These are phyloP conservation scores for Claviceps sp. DNA, from an alignment of 2,329 filamentous ascomycete species.

Conservation along the genomic window DNA sequence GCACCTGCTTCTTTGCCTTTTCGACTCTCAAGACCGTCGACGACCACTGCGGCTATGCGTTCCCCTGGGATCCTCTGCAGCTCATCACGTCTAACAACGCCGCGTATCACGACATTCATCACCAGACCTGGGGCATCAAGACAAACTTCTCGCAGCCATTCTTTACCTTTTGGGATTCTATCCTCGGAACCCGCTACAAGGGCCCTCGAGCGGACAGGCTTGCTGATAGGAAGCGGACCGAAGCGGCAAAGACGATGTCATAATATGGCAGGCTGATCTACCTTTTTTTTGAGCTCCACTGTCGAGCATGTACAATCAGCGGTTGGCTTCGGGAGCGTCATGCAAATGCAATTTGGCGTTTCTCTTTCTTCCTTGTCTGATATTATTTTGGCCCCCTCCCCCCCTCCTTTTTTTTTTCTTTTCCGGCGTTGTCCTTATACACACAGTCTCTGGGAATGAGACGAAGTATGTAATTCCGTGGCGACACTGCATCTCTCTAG, in stretches of 20 bases:
- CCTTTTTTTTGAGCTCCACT: neutral
- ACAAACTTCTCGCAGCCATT: conserved; percentile 83
- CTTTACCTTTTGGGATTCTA: conserved; percentile 88
- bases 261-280: neutral
- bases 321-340: neutral
- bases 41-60: conserved; percentile 92
- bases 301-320: neutral
- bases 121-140: conserved; percentile 99
- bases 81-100: conserved; percentile 90
- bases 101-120: conserved; percentile 93
- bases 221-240: conserved; percentile 23
- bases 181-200: conserved; percentile 72
- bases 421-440: neutral
- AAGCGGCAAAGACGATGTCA: conserved; percentile 12
- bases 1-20: conserved; percentile 77
- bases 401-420: neutral
- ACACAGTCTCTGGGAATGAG: neutral
- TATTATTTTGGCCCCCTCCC: too few species aligned
- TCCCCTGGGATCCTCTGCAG: conserved; percentile 91
- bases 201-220: conserved; percentile 39
- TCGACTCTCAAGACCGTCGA: conserved; percentile 94
- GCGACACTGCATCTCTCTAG: neutral
- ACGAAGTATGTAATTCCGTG: neutral
- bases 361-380: neutral
- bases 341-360: neutral